Evolutionary conservation across 1,284 basidiomycete species (phyloP).

Genomic region (Phlebopus sp.): DNA sequence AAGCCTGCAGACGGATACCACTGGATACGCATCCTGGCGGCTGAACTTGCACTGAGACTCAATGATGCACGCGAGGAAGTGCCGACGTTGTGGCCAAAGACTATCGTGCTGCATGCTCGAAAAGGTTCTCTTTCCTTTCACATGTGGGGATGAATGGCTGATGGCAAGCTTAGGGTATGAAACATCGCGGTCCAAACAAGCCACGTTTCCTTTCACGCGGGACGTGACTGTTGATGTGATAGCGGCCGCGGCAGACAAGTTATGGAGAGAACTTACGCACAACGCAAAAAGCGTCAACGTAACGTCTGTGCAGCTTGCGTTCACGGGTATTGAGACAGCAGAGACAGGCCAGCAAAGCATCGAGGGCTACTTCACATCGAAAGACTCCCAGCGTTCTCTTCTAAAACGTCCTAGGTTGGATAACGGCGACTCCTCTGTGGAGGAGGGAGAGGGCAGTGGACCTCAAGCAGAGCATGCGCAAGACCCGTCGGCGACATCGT

Average conservation of each 20-base stretch:
- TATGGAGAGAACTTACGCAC: constrained; percentile 84
- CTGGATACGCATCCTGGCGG: constrained; percentile 89
- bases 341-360: constrained; percentile 86
- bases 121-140: constrained; percentile 47
- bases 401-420: constrained; percentile 26
- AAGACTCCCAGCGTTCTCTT: constrained; percentile 23
- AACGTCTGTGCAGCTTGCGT: constrained; percentile 73
- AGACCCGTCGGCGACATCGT: constrained; percentile 28
- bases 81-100: constrained; percentile 89
- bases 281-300: constrained; percentile 58
- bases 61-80: constrained; percentile 75
- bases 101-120: constrained; percentile 74
- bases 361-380: constrained; percentile 72
- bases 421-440: constrained; percentile 3
- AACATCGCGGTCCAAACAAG: constrained; percentile 71
- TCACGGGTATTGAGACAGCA: constrained; percentile 78
- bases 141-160: background rate
- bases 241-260: constrained; percentile 71
- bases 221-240: constrained; percentile 79
- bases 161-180: constrained; percentile 54
- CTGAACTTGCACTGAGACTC: constrained; percentile 84
- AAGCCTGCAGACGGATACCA: constrained; percentile 74
- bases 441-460: background rate
- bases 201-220: constrained; percentile 76
- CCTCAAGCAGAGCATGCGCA: background rate